Evolutionary conservation across 176 grass and related monocot species (phyloP), one percentile per base, ranked within the genome.

Genomic region (Rhynchospora breviuscula): DNA sequence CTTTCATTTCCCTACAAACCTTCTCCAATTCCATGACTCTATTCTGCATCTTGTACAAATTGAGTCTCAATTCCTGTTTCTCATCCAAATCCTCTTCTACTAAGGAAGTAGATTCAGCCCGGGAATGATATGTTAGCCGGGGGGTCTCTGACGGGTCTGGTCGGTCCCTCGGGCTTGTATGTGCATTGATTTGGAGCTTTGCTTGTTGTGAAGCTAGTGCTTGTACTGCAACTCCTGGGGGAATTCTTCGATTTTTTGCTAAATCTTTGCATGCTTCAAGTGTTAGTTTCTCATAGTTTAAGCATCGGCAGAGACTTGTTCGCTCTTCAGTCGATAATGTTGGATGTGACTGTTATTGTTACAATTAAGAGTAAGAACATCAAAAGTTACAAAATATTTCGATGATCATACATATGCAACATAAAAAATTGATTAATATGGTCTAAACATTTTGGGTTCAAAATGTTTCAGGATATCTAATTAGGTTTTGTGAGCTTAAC

Each of bases 261-360:
- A 99, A 87, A 21, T 99, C 91, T 52, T 99, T 99, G 91, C 97
- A 99, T 46, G 89, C 91, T 87, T 92, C 91, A 7, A 96, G 85
- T 0, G 91, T 99, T 18, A 99, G 78, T 80, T 99, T 99, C 88
- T 93, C 97, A 54, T 93, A 96, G 85, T 99, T 99, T 10, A 99
- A 82, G 87, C 97, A 99, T 35, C 93, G 86, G 59, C 97, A 99
- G 2, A 99, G 33, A 46, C 86, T 87, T 9, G 88, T 84, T 6
- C 93, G 78, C 22, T 95, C 97, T 64, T 96, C 97, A 0, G 84
- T 52, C 1, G 87, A 88, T 25, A 99, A 78, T 2, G 57, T 80
- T 1, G 78, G 65, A 66, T 92, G 96, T 8, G 93, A 95, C 96
- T 95, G 89, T 74, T 78, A 26, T 29, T 9, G 45, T 26, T 63